Conservation (phyloP, 2,329 filamentous ascomycete species). For the Aspergillus melleus region DNA sequence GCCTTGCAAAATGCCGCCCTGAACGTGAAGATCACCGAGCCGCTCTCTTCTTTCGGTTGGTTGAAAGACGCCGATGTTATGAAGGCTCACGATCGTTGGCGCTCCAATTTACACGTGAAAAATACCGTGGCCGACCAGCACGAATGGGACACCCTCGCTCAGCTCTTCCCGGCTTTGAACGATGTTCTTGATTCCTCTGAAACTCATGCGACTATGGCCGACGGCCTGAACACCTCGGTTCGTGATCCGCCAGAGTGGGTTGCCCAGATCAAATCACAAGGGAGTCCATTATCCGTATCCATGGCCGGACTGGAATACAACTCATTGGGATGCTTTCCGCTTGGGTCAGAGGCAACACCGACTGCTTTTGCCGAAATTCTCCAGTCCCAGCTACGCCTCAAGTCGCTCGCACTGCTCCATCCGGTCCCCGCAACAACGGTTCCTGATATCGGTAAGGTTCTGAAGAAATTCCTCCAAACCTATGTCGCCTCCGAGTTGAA, state of each 20-base stretch:
- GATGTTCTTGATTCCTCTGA: slow-evolving; percentile 28
- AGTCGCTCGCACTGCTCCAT: slow-evolving; percentile 43
- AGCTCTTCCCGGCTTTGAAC: slow-evolving; percentile 28
- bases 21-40: slow-evolving; percentile 35
- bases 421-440: slow-evolving; percentile 36
- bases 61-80: slow-evolving; percentile 49
- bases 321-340: slow-evolving; percentile 48
- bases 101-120: slow-evolving; percentile 30
- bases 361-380: slow-evolving; percentile 48
- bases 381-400: slow-evolving; percentile 45
- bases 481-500: slow-evolving; percentile 22
- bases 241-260: slow-evolving; percentile 36
- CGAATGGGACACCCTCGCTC: slow-evolving; percentile 29
- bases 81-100: slow-evolving; percentile 45
- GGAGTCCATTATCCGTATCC: slow-evolving; percentile 41
- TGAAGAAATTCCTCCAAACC: slow-evolving; percentile 33
- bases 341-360: slow-evolving; percentile 44
- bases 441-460: slow-evolving; percentile 32
- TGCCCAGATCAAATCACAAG: slow-evolving; percentile 30
- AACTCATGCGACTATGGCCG: slow-evolving; percentile 3
- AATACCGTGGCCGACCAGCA: slow-evolving; percentile 14
- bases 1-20: slow-evolving; percentile 38
- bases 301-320: slow-evolving; percentile 39
- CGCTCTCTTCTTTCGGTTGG: slow-evolving; percentile 49
- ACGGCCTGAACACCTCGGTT: slow-evolving; percentile 15